Evolutionary conservation across 345 rosid genomes (phyloP).

Genomic region (Corymbia maculata): DNA sequence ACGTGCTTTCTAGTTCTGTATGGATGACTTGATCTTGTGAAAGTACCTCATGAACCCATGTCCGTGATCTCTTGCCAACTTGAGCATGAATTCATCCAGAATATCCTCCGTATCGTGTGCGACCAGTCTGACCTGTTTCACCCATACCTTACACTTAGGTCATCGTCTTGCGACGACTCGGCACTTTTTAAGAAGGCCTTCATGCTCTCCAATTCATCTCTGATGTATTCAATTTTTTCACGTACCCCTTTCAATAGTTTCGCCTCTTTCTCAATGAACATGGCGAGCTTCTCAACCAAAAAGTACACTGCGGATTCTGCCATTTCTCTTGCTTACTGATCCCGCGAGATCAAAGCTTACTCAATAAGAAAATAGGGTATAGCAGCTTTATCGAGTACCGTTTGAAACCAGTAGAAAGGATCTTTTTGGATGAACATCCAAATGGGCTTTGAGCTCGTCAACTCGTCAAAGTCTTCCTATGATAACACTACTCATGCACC

Average conservation of each 20-base stretch:
- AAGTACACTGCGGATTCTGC: not conserved
- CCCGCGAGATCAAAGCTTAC: not conserved
- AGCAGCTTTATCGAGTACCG: accelerated
- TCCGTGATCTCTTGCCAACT: not conserved
- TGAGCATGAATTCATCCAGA: not conserved
- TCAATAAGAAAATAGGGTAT: not conserved
- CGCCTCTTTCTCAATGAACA: not conserved
- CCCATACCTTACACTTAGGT: not conserved
- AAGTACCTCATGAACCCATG: not conserved
- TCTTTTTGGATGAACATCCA: not conserved
- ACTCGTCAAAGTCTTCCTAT: too few relatives aligned
- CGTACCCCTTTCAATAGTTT: not conserved
- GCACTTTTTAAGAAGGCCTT: not conserved
- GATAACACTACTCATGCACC: too few relatives aligned
- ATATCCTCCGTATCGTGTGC: not conserved
- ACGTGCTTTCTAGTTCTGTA: not conserved
- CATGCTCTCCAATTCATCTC: not conserved
- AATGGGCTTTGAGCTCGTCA: not conserved
- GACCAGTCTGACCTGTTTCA: not conserved
- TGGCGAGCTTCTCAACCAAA: not conserved
- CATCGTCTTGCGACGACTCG: not conserved
- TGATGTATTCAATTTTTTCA: not conserved
- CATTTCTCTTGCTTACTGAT: not conserved
- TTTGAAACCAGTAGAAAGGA: not conserved
- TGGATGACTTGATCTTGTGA: not conserved